Evolutionary conservation across 2,329 filamentous ascomycete genomes (phyloP), one percentile per base, ranked within the genome.

Genomic region (Rhinocladiella similis): DNA sequence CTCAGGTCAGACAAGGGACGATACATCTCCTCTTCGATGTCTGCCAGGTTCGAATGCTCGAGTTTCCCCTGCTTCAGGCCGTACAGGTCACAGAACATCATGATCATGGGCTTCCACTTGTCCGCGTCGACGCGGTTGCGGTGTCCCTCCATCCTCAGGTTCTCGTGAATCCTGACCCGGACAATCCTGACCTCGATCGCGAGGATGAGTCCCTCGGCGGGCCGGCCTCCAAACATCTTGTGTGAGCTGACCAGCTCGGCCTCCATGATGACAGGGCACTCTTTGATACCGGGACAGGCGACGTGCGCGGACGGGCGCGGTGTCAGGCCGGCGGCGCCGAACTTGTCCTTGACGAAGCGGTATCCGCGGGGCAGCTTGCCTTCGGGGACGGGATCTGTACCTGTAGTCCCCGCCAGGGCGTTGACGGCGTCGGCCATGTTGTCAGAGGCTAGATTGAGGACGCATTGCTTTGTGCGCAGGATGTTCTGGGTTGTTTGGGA

Each of bases 231-330:
- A 64, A 68, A 67, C 60, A 75, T 66, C 35, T 65, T 65, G 53
- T 72, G 65, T 6, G 63, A 60, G 13, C 60, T 63, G 3, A 71
- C 63, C 5, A 78, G 56, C 60, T 73, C 68, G 41, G 67, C 71
- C 56, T 77, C 75, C 74, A 77, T 77, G 56, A 76, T 72, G 16
- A 71, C 75, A 0, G 73, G 73, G 53, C 74, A 77, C 52, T 77
- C 70, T 19, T 36, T 55, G 50, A 77, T 70, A 5, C 75, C 66
- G 3, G 57, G 47, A 3, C 75, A 72, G 1, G 54, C 60, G 6
- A 75, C 69, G 29, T 71, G 55, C 5, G 69, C 65, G 3, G 73
- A 77, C 3, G 61, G 49, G 29, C 70, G 56, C 2, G 69, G 67
- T 5, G 73, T 75, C 29, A 77, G 61, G 1, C 65, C 59, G 1